Evolutionary conservation across 257 asterid genomes (phyloP).

Genomic region (Solanum neorickii): DNA sequence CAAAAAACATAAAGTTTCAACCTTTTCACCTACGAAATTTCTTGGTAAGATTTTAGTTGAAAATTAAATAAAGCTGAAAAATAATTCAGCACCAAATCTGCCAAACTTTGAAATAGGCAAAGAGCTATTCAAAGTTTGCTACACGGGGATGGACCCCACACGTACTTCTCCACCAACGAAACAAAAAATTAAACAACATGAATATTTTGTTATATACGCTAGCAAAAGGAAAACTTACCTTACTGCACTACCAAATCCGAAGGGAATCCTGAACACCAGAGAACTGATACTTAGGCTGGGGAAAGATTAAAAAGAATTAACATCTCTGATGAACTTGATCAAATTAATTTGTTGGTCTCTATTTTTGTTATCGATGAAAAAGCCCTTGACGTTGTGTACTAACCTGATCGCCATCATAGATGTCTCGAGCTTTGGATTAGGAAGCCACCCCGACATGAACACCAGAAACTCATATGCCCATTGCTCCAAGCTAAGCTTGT

Average conservation of each 20-base stretch:
- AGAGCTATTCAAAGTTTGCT: no score
- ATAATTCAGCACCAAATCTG: no score
- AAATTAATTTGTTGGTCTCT: neutral
- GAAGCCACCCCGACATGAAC: slow-evolving; percentile 17
- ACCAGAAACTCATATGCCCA: slow-evolving; percentile 21
- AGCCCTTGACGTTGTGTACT: neutral
- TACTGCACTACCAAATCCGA: slow-evolving; percentile 20
- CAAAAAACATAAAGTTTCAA: no score
- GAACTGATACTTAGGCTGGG: slow-evolving; percentile 12
- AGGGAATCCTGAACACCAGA: slow-evolving; percentile 14
- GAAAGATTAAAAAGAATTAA: neutral
- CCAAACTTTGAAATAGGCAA: no score
- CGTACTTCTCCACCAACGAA: neutral
- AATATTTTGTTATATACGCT: neutral
- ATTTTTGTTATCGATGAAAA: neutral
- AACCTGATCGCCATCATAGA: slow-evolving; percentile 27
- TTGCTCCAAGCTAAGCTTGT: slow-evolving; percentile 23
- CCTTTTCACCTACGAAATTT: no score
- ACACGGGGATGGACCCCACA: no score
- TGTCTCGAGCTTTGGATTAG: slow-evolving; percentile 21
- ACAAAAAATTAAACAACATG: neutral
- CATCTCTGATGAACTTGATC: neutral
- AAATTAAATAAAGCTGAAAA: no score
- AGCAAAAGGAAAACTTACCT: neutral
- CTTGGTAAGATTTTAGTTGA: no score